These are phyloP conservation scores for Trametes cingulata DNA, from an alignment of 768 basidiomycete species.

Conservation along the genomic window DNA sequence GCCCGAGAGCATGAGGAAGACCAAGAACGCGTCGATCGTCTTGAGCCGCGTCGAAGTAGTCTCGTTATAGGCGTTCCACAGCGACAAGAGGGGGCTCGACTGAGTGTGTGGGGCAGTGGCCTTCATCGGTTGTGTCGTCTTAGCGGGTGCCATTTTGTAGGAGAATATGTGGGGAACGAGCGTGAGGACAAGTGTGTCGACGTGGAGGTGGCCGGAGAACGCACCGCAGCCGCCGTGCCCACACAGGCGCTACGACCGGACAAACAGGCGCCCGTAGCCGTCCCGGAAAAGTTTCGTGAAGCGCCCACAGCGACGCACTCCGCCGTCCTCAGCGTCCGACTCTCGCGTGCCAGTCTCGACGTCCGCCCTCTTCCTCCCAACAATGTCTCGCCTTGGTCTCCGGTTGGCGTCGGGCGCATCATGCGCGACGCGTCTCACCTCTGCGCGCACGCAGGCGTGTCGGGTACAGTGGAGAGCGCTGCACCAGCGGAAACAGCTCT, in stretches of 20 bases:
- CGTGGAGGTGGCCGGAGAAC: constrained; percentile 25
- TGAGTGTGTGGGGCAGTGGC: constrained; percentile 20
- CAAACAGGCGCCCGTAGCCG: constrained; percentile 9
- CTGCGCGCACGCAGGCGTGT: constrained; percentile 16
- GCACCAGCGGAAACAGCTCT: constrained; percentile 56
- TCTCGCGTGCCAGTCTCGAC: constrained; percentile 11
- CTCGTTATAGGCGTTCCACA: constrained; percentile 77
- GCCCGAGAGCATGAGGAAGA: constrained; percentile 91
- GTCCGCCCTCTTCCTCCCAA: neutral
- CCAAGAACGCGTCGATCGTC: constrained; percentile 89
- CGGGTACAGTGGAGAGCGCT: constrained; percentile 36
- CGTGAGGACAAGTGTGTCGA: constrained; percentile 19
- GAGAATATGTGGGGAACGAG: constrained; percentile 6
- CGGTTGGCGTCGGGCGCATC: constrained; percentile 20
- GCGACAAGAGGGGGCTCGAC: constrained; percentile 46
- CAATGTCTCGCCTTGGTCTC: constrained; percentile 23
- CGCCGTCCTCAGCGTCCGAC: neutral
- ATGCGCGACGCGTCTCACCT: constrained; percentile 17
- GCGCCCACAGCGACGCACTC: constrained; percentile 18
- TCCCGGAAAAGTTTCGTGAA: constrained; percentile 24
- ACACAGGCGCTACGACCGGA: constrained; percentile 7
- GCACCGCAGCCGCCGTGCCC: constrained; percentile 13
- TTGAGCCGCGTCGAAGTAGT: constrained; percentile 85
- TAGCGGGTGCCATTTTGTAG: constrained; percentile 37
- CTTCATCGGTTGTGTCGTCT: constrained; percentile 33